Base-by-base conservation (phyloP, 2,329 filamentous ascomycete species). In the Zymoseptoria pseudotritici region DNA sequence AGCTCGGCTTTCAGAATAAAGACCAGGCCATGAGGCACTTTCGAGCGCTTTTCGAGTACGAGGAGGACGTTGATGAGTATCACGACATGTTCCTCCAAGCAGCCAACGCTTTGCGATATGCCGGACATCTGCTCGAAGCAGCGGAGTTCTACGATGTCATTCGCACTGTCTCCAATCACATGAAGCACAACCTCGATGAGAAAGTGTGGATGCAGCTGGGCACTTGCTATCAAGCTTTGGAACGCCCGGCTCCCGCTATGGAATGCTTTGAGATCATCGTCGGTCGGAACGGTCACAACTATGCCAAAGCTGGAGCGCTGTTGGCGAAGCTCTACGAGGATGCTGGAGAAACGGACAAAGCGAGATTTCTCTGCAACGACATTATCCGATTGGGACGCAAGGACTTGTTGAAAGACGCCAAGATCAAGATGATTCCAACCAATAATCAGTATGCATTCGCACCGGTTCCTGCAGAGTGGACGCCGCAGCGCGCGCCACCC, bases 261-360 rank as follows among this genome's bases (percentile, higher is more conserved):
- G 85, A 89, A 64, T 89, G 85, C 70, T 94, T 92, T 67, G 82
- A 90, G 22, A 84, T 84, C 1, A 85, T 92, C 10, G 85, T 91
- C 17, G 22, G 53, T 10, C 63, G 60, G 21, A 57, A 58, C 8
- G 61, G 62, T 4, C 56, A 63, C 11, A 64, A 59, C 24, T 64
- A 67, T 50, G 57, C 59, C 54, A 50, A 57, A 31, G 63, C 61
- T 4, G 61, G 63, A 22, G 65, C 63, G 11, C 57, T 56, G 67
- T 79, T 97, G 9, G 90, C 90, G 11, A 91, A 89, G 68, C 84
- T 97, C 73, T 96, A 95, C 69, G 90, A 95, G 71, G 71, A 62
- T 63, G 82, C 83, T 52, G 86, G 86, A 63, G 84, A 87, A 75
- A 85, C 83, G 21, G 88, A 91, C 68, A 85, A 90, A 68, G 91